phyloP scores from a whole-genome alignment of 2,329 filamentous ascomycete species.

The Pseudonectria buxi region DNA sequence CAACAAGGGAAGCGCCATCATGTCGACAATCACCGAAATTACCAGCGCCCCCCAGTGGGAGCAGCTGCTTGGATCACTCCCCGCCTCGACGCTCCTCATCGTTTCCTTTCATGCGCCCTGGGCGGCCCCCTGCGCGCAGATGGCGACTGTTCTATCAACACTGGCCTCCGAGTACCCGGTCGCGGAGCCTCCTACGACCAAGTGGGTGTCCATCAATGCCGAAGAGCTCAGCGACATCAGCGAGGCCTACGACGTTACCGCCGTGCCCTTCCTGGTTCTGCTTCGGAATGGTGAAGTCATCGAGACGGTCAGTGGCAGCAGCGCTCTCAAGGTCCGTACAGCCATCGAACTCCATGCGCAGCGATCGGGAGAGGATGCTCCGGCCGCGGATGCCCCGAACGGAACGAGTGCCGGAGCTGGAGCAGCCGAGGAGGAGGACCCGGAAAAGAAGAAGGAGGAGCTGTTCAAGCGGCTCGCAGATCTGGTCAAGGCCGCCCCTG shows the following conservation, averaged over 20 bases:
- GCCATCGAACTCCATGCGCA: conserved; percentile 79
- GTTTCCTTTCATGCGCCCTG: conserved; percentile 95
- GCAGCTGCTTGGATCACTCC: conserved; percentile 57
- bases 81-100: conserved; percentile 66
- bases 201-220: conserved; percentile 87
- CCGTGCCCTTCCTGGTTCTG: conserved; percentile 86
- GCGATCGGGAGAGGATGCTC: conserved; percentile 28
- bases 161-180: conserved; percentile 81
- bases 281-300: conserved; percentile 68
- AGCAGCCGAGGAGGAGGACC: conserved; percentile 42
- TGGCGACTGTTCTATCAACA: conserved; percentile 77
- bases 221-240: conserved; percentile 90
- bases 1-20: conserved; percentile 29
- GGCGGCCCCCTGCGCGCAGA: conserved; percentile 93
- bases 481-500: conserved; percentile 87
- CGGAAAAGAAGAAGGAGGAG: conserved; percentile 68
- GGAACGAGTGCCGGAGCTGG: conserved; percentile 31
- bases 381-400: conserved; percentile 28
- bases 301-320: conserved; percentile 83
- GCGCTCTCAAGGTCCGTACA: conserved; percentile 74
- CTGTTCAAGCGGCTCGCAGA: conserved; percentile 73
- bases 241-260: conserved; percentile 88
- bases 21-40: conserved; percentile 76
- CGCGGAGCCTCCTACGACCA: conserved; percentile 57
- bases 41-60: conserved; percentile 67